phyloP scores from a whole-genome alignment of 805 yeast genomes.

The Nakazawaea populi region DNA sequence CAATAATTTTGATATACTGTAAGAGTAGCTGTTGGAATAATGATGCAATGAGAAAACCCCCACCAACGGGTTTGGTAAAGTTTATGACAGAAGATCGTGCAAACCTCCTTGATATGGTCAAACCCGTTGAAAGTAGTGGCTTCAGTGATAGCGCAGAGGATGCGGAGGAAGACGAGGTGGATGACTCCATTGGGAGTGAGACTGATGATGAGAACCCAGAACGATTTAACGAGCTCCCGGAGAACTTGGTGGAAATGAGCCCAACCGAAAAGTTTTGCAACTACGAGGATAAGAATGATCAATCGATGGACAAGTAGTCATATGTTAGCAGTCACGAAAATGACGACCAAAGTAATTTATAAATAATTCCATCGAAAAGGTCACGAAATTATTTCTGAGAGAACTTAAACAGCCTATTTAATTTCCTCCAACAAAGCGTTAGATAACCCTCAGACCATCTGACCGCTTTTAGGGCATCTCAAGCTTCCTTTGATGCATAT shows the following conservation, averaged over 20 bases:
- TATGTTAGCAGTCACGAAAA: too few relatives aligned
- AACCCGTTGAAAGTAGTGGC: background rate
- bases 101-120: background rate
- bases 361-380: too few relatives aligned
- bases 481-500: too few relatives aligned
- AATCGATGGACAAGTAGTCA: background rate
- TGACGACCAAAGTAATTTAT: too few relatives aligned
- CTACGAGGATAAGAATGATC: background rate
- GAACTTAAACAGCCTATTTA: too few relatives aligned
- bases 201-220: background rate
- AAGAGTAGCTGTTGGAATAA: constrained; percentile 1
- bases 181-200: background rate
- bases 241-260: background rate
- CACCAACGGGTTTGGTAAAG: background rate
- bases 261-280: background rate
- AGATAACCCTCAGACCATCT: too few relatives aligned
- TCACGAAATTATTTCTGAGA: too few relatives aligned
- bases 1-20: constrained; percentile 4
- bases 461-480: too few relatives aligned
- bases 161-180: constrained; percentile 9
- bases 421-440: too few relatives aligned
- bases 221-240: background rate
- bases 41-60: background rate
- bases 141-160: background rate
- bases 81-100: constrained; percentile 2